These are phyloP conservation scores for Aspergillus saccharolyticus DNA, from an alignment of 495 filamentous ascomycete species.

Conservation along the genomic window DNA sequence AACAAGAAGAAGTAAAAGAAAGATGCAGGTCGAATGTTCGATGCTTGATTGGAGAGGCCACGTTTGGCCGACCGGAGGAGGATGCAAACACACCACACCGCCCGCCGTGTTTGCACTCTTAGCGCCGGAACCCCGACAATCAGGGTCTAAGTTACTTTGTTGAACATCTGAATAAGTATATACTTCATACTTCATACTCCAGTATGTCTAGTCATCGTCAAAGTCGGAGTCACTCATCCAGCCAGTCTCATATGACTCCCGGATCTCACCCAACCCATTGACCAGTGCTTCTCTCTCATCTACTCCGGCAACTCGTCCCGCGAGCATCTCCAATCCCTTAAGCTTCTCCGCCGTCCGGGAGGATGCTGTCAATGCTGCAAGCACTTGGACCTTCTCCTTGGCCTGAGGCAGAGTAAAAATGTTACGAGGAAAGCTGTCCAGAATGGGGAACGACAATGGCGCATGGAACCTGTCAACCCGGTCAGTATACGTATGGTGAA, in stretches of 20 bases:
- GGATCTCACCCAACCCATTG: conserved; percentile 79
- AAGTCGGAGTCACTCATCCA: conserved; percentile 83
- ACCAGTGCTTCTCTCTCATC: conserved; percentile 78
- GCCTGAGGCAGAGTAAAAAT: conserved; percentile 44
- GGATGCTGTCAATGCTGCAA: conserved; percentile 67
- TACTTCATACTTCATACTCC: not conserved
- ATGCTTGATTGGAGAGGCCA: conserved; percentile 20
- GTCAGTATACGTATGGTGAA: conserved; percentile 5
- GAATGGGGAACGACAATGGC: conserved; percentile 63
- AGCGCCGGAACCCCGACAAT: conserved; percentile 3
- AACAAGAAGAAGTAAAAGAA: conserved; percentile 2
- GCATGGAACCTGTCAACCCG: conserved; percentile 48
- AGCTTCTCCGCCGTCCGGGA: conserved; percentile 63
- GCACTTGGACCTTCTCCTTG: conserved; percentile 48
- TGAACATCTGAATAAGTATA: too few relatives aligned
- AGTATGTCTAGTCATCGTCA: conserved; percentile 57
- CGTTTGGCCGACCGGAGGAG: conserved; percentile 14
- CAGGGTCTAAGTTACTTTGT: too few relatives aligned
- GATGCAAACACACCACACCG: conserved; percentile 10
- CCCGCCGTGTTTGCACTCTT: conserved; percentile 18
- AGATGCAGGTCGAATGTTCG: conserved; percentile 5
- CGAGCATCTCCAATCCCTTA: conserved; percentile 58
- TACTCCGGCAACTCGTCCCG: conserved; percentile 54
- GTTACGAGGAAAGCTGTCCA: conserved; percentile 75
- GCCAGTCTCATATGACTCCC: conserved; percentile 83